Evolutionary conservation across 2,329 filamentous ascomycete genomes (phyloP).

Genomic region (Podosphaera fusca): DNA sequence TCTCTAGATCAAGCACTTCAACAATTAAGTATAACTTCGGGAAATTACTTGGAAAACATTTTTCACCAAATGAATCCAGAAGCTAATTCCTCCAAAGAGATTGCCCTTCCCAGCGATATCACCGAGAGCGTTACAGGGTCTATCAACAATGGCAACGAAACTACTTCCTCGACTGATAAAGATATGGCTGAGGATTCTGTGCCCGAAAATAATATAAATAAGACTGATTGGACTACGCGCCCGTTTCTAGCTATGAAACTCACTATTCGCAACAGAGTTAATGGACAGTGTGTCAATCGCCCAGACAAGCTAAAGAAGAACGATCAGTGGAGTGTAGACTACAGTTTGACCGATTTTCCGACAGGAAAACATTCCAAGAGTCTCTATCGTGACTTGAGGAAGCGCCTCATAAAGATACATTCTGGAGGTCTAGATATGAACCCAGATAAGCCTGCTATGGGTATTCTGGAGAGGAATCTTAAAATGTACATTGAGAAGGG

Average conservation of each 20-base stretch:
- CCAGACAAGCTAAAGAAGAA: slow-evolving; percentile 24
- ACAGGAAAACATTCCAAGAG: slow-evolving; percentile 19
- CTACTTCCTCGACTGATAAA: not conserved
- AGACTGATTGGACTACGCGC: not conserved
- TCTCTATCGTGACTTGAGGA: slow-evolving; percentile 33
- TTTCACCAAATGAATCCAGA: not conserved
- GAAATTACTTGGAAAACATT: not conserved
- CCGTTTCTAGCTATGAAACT: slow-evolving; percentile 31
- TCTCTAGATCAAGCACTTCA: not conserved
- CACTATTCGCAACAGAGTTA: slow-evolving; percentile 48
- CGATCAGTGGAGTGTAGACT: slow-evolving; percentile 53
- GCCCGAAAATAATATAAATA: slow-evolving; percentile 1
- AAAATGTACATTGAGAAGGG: slow-evolving; percentile 29
- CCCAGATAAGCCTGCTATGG: slow-evolving; percentile 6
- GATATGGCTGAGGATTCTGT: not conserved
- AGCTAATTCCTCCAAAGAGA: not conserved
- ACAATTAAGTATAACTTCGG: not conserved
- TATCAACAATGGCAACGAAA: not conserved
- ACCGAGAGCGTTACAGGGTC: not conserved
- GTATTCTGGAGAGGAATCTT: slow-evolving; percentile 17
- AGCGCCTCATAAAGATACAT: slow-evolving; percentile 25
- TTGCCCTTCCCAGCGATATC: not conserved
- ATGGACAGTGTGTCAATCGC: slow-evolving; percentile 37
- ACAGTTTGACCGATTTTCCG: slow-evolving; percentile 43
- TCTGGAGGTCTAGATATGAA: slow-evolving; percentile 16